Evolutionary conservation across 371 early-diverging fungal species (phyloP).

Genomic region (Mortierella sp.): DNA sequence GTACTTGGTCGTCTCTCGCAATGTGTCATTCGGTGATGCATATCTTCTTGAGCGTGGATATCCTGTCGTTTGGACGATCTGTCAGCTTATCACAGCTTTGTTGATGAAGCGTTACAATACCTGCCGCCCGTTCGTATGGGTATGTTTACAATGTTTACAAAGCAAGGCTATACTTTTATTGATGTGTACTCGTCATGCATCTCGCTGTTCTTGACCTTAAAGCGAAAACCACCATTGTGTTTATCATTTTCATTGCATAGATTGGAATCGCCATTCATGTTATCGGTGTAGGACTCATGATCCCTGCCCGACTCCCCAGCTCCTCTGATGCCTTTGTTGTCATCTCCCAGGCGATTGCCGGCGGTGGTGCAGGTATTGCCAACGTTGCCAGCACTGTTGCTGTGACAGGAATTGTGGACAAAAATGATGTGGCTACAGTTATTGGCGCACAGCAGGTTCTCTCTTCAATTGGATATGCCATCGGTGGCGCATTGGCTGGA

Average conservation of each 20-base stretch:
- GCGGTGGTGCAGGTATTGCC: conserved; percentile 58
- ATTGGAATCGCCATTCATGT: conserved; percentile 42
- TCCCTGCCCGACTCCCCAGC: conserved; percentile 54
- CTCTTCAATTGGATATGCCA: conserved; percentile 45
- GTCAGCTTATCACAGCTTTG: conserved; percentile 44
- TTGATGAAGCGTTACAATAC: conserved; percentile 50
- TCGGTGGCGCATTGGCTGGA: conserved; percentile 59
- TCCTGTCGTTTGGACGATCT: conserved; percentile 36
- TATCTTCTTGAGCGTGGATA: conserved; percentile 55
- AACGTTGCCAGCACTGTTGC: conserved; percentile 26
- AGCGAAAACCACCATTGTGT: background rate
- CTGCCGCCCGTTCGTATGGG: conserved; percentile 56
- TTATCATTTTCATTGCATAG: background rate
- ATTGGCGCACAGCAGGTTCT: conserved; percentile 54
- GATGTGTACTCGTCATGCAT: background rate
- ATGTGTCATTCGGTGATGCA: conserved; percentile 32
- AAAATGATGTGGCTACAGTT: conserved; percentile 57
- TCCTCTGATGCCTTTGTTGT: conserved; percentile 56
- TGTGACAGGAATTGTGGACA: conserved; percentile 5
- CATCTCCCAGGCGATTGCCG: conserved; percentile 56
- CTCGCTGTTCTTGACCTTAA: background rate
- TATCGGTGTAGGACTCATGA: conserved; percentile 59
- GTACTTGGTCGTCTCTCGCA: conserved; percentile 61
- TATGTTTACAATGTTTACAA: conserved; percentile 11
- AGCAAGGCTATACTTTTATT: background rate